A percentile compares a stretch with the other conserved stretches of the same genome.
phyloP scores from a whole-genome alignment of 192 early-diverging fungal genomes.

The Backusella sp. region DNA sequence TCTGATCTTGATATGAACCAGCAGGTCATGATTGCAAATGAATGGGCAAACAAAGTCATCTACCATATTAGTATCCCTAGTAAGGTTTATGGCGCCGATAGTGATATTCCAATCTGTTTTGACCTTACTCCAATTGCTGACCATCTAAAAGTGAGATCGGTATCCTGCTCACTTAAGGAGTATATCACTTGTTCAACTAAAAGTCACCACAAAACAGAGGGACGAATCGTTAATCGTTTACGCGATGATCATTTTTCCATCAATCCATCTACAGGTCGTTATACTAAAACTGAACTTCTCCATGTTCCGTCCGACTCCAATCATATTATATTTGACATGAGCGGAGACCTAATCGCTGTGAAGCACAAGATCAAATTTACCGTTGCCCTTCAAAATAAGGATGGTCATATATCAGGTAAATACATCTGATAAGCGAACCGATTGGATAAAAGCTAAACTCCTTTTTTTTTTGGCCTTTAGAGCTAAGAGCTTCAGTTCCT shows the following conservation, averaged over 20 bases:
- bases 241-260: conserved; percentile 15
- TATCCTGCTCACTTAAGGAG: conserved; percentile 53
- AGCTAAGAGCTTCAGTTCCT: conserved; percentile 32
- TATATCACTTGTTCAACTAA: conserved; percentile 43
- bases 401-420: conserved; percentile 41
- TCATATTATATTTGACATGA: conserved; percentile 24
- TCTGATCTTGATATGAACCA: conserved; percentile 45
- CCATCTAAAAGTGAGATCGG: conserved; percentile 44
- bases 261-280: background rate
- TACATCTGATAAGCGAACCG: background rate
- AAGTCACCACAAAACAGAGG: conserved; percentile 10
- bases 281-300: conserved; percentile 20
- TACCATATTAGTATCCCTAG: conserved; percentile 58
- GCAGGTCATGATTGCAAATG: conserved; percentile 50
- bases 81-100: conserved; percentile 45
- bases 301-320: conserved; percentile 12
- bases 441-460: background rate
- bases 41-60: conserved; percentile 55
- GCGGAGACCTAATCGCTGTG: conserved; percentile 33
- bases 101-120: conserved; percentile 48
- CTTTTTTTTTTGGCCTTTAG: conserved; percentile 2
- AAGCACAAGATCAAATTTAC: conserved; percentile 38
- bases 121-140: conserved; percentile 46
- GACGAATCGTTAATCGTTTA: conserved; percentile 4
- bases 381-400: conserved; percentile 26